Evolutionary conservation across 371 early-diverging fungal genomes (phyloP), one percentile per base, ranked within the genome.

Genomic region (Scutellospora calospora): DNA sequence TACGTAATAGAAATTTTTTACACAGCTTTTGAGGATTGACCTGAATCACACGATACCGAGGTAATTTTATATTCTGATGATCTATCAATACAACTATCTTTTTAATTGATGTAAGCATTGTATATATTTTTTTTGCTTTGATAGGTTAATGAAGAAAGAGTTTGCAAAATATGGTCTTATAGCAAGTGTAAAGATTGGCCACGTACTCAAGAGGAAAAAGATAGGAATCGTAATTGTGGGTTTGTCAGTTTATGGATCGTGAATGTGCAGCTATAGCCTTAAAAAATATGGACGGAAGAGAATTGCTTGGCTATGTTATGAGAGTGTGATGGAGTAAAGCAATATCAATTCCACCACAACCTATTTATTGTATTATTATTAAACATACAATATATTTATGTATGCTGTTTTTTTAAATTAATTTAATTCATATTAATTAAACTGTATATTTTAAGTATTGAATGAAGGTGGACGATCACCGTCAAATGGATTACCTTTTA

Each of bases 121-220:
- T 73, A 22, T 0, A 33, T 16, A n/a, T 16, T n/a, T n/a, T n/a
- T n/a, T n/a, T 62, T 14, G 74, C 20, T 60, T 63, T 27, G 8
- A 51, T 66, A 88, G 80, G 88, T 91, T 6, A 91, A 91, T 80
- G 97, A 97, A 84, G 88, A 90, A 88, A 79, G 90, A 89, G 29
- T 98, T 98, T 90, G 97, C 88, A 25, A 86, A 83, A 31, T 95
- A 88, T 83, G 98, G 98, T 0, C 93, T 97, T 0, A 95, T 98
- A 81, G 98, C 94, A 6, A 95, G 95, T 72, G 95, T 97, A 72
- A 97, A 98, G 84, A 94, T 98, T 96, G 96, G 96, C 98, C 98
- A 3, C 93, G 97, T 18, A 94, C 95, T 0, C 89, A 87, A 62
- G 97, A 96, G 73, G 97, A 96, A 82, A 89, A 88, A 49, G 94